These are phyloP conservation scores for Saccharum hybrid DNA, from an alignment of 202 grass and related monocot genomes.

Conservation along the genomic window DNA sequence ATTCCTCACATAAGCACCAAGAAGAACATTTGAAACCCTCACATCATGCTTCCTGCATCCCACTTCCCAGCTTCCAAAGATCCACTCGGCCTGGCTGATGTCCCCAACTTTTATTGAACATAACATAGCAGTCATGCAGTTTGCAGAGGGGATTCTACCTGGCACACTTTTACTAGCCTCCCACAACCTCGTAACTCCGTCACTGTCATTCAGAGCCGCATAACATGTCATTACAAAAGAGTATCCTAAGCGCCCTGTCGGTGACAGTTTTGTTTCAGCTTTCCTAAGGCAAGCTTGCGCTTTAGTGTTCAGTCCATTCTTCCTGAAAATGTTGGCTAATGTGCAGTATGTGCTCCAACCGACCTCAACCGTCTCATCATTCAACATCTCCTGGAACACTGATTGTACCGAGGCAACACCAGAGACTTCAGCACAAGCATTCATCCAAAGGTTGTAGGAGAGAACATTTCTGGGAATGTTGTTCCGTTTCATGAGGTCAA, in stretches of 20 bases:
- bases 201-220: slow-evolving; percentile 61
- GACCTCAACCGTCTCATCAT: slow-evolving; percentile 65
- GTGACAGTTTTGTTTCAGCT: slow-evolving; percentile 73
- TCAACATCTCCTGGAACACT: slow-evolving; percentile 68
- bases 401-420: slow-evolving; percentile 52
- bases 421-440: slow-evolving; percentile 57
- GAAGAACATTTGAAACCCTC: slow-evolving; percentile 78
- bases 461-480: slow-evolving; percentile 68
- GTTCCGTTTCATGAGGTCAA: slow-evolving; percentile 69
- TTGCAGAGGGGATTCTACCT: slow-evolving; percentile 58
- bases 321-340: slow-evolving; percentile 65
- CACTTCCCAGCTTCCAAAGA: slow-evolving; percentile 76
- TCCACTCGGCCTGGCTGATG: slow-evolving; percentile 63
- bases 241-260: slow-evolving; percentile 57
- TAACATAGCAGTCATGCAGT: slow-evolving; percentile 74
- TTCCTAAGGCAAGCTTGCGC: slow-evolving; percentile 57
- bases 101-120: slow-evolving; percentile 73
- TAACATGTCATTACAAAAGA: slow-evolving; percentile 88
- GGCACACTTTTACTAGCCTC: slow-evolving; percentile 70
- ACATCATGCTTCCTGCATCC: slow-evolving; percentile 67
- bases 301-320: slow-evolving; percentile 52
- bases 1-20: slow-evolving; percentile 85
- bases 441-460: slow-evolving; percentile 84
- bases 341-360: slow-evolving; percentile 91
- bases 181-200: slow-evolving; percentile 72